Evolutionary conservation across 2,329 filamentous ascomycete species (phyloP).

Genomic region (Dendrostoma leiphaemia): DNA sequence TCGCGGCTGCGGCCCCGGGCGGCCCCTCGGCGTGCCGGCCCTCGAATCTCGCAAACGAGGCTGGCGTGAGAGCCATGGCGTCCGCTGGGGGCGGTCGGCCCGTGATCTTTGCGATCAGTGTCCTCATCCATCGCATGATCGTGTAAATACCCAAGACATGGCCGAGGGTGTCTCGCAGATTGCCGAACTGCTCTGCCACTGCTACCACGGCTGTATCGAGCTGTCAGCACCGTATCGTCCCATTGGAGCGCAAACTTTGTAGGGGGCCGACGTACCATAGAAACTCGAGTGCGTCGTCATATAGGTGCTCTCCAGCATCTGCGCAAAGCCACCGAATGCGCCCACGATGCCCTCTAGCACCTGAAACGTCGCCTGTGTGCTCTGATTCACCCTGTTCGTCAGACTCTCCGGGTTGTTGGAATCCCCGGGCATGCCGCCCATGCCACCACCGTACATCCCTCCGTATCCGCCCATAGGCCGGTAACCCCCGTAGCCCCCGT

Average conservation of each 20-base stretch:
- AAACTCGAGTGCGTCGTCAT: slow-evolving; percentile 99
- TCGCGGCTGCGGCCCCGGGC: slow-evolving; percentile 48
- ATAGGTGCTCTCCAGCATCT: slow-evolving; percentile 99
- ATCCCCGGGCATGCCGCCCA: slow-evolving; percentile 47
- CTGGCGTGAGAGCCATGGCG: slow-evolving; percentile 81
- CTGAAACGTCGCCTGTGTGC: slow-evolving; percentile 95
- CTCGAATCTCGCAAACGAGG: slow-evolving; percentile 87
- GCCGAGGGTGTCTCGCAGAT: slow-evolving; percentile 87
- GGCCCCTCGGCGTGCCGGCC: slow-evolving; percentile 66
- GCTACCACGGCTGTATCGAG: slow-evolving; percentile 80
- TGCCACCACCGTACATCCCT: slow-evolving; percentile 41
- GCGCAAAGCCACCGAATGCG: slow-evolving; percentile 94
- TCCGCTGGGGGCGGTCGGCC: slow-evolving; percentile 88
- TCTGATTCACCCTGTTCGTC: slow-evolving; percentile 92
- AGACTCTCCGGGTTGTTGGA: slow-evolving; percentile 90
- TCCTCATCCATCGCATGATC: slow-evolving; percentile 90
- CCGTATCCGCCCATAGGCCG: slow-evolving; percentile 26
- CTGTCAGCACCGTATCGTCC: too few species aligned
- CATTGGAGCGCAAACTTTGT: too few species aligned
- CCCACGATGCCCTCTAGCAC: slow-evolving; percentile 97
- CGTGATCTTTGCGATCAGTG: slow-evolving; percentile 86
- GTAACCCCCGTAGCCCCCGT: slow-evolving; percentile 43
- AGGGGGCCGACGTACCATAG: slow-evolving; percentile 68
- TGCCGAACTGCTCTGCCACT: slow-evolving; percentile 95
- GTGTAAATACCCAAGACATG: slow-evolving; percentile 95